Percentiles rank a stretch among this genome's conserved stretches.
phyloP scores from a whole-genome alignment of 768 basidiomycete species.

The Calocera viscosa region DNA sequence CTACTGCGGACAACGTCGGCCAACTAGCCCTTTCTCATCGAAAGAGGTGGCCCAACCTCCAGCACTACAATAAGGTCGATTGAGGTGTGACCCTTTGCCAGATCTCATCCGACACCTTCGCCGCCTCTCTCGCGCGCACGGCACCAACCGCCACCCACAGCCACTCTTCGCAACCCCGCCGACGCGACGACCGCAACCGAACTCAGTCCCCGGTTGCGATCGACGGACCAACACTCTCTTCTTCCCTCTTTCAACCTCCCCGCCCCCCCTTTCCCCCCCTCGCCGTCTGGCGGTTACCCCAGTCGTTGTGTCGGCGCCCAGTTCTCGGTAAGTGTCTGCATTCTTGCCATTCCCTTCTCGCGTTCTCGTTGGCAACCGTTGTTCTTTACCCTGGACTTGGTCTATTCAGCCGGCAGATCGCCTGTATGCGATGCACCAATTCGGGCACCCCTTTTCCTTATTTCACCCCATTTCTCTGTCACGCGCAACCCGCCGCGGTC shows the following conservation, averaged over 20 bases:
- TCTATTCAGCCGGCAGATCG: neutral
- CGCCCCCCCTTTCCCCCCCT: neutral
- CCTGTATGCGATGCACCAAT: constrained; percentile 1
- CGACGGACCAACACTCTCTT: neutral
- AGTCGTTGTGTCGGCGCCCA: neutral
- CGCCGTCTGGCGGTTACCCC: constrained; percentile 1
- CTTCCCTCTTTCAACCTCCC: neutral
- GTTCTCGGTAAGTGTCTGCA: neutral
- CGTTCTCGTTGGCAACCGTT: constrained; percentile 3
- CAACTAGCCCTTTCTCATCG: neutral
- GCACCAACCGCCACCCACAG: constrained; percentile 7
- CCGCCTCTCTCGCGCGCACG: neutral
- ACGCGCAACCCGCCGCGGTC: neutral
- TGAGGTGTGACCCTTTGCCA: neutral
- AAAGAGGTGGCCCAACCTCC: neutral
- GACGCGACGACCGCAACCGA: constrained; percentile 1
- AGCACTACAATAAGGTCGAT: neutral
- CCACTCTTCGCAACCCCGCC: neutral
- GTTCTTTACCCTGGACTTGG: neutral
- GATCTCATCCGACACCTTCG: neutral
- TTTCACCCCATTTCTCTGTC: neutral
- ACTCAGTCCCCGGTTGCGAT: neutral
- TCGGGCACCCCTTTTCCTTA: neutral
- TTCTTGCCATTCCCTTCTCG: neutral
- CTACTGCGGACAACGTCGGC: neutral